phyloP scores from a whole-genome alignment of 208 protist species.

The Novymonas esmeraldas region DNA sequence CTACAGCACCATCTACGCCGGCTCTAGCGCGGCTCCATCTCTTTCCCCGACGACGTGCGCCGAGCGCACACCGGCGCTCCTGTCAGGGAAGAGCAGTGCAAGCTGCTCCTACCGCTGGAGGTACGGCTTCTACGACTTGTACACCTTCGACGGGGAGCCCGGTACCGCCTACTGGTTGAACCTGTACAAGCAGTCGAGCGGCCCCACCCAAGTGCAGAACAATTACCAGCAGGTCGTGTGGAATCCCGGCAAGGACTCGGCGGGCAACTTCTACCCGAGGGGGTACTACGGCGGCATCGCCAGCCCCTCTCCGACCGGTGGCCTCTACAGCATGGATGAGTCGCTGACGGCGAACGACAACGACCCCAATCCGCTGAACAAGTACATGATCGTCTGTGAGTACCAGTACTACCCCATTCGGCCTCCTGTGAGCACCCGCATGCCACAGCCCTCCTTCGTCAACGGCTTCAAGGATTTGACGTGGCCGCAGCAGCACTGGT shows the following conservation, averaged over 20 bases:
- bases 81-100: constrained; percentile 18
- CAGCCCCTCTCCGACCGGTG: neutral
- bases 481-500: constrained; percentile 64
- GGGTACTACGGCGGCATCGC: constrained; percentile 40
- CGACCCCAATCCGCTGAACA: constrained; percentile 27
- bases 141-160: constrained; percentile 38
- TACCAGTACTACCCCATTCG: constrained; percentile 27
- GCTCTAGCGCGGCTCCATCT: constrained; percentile 30
- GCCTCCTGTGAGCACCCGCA: constrained; percentile 6
- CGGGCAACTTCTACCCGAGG: constrained; percentile 24
- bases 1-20: constrained; percentile 29
- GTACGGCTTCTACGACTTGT: constrained; percentile 49
- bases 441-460: constrained; percentile 44
- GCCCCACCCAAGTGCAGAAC: constrained; percentile 25
- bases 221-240: constrained; percentile 36
- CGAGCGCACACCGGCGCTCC: neutral
- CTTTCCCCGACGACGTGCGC: constrained; percentile 16
- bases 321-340: constrained; percentile 27
- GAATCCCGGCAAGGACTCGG: constrained; percentile 13
- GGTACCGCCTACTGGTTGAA: constrained; percentile 50
- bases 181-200: constrained; percentile 21
- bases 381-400: constrained; percentile 41
- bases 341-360: constrained; percentile 17
- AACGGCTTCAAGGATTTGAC: constrained; percentile 56
- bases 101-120: constrained; percentile 56